Base-by-base conservation (phyloP, 2,329 filamentous ascomycete species). In the Colletotrichum endophyticum region DNA sequence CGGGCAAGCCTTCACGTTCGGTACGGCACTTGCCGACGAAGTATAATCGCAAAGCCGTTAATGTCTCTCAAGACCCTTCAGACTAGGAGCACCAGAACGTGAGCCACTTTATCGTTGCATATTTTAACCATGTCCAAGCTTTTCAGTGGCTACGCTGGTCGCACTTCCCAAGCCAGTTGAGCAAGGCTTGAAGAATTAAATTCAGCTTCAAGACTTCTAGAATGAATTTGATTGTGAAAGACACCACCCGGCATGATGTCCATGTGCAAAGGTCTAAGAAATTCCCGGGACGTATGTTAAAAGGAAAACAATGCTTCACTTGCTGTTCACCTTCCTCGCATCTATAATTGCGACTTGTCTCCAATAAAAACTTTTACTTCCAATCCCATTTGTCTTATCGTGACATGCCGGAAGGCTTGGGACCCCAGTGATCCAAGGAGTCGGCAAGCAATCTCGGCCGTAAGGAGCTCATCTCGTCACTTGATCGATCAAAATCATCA, bases 311-410 rank as follows among this genome's bases (percentile, higher is more conserved):
- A 49, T 13, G 44, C 44, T 22, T 22, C 11, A 0, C 1, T 22
- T 22, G 9, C 44, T 5, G n/a, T 53, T 13, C 36, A 19, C 16
- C 1, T 19, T 39, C 36, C 36, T 19, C 36, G 8, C 36, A 39
- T 39, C 36, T 1, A 0, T 3, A 0, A 19, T 39, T 11, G 9
- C 3, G 19, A 44, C 39, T 44, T n/a, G 0, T 44, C 39, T n/a
- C 19, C 2, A 0, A n/a, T 8, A n/a, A n/a, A 44, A 19, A 0
- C 16, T n/a, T 12, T 53, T 0, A 49, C 11, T 53, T 6, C n/a
- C 11, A 13, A 13, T 53, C n/a, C n/a, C 3, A 5, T 6, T 8
- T 12, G 12, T 13, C 8, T 1, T 13, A 53, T 53, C n/a, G 11
- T 13, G 44, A 53, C 6, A 22, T 53, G n/a, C n/a, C 1, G 3